Conservation (phyloP, 306 rosid species). For the Delonix regia region DNA sequence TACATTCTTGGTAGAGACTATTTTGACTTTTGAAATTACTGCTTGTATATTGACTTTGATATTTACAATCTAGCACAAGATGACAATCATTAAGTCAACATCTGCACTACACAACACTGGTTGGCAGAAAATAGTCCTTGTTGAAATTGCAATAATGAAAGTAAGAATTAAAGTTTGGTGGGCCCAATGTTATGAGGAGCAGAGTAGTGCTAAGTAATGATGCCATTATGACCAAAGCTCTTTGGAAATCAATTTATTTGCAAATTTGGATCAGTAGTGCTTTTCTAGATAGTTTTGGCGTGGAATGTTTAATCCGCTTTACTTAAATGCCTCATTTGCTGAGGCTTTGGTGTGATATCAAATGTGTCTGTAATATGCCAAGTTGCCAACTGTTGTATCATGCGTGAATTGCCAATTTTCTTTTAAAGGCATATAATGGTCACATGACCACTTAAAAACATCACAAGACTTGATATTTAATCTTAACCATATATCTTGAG, state of each 20-base stretch:
- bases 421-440: not conserved
- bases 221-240: not conserved
- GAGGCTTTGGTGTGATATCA: not conserved
- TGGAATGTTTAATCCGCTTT: not conserved
- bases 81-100: not conserved
- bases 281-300: not conserved
- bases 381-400: not conserved
- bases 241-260: not conserved
- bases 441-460: not conserved
- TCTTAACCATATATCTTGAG: not conserved
- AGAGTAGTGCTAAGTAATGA: constrained; percentile 9
- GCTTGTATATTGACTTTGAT: constrained; percentile 3
- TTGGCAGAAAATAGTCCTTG: not conserved
- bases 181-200: not conserved
- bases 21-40: not conserved
- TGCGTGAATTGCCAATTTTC: constrained; percentile 9
- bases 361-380: not conserved
- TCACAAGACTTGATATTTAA: not conserved
- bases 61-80: constrained; percentile 6
- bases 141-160: not conserved
- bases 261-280: not conserved
- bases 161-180: constrained; percentile 4
- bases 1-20: not conserved
- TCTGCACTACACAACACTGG: not conserved
- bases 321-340: not conserved